A percentile compares a stretch with the other conserved stretches of the same genome.
phyloP scores from a whole-genome alignment of 441 rosid genomes.

The Monsonia emarginata region DNA sequence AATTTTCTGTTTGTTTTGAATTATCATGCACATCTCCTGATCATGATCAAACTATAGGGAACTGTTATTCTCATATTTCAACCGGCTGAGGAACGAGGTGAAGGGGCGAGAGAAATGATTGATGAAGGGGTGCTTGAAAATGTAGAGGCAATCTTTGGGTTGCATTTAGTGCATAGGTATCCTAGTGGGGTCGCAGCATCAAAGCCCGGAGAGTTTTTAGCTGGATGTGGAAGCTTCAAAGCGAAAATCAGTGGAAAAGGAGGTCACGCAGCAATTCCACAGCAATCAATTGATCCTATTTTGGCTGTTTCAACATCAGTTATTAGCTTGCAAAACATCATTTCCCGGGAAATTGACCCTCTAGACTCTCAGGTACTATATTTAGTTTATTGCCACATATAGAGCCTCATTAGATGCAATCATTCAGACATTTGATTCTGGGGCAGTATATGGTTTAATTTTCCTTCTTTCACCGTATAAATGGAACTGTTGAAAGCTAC shows the following conservation, averaged over 20 bases:
- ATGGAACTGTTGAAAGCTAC: not conserved
- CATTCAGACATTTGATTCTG: too few relatives aligned
- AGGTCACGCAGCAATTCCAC: conserved; percentile 54
- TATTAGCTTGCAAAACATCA: conserved; percentile 42
- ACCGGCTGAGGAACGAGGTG: conserved; percentile 54
- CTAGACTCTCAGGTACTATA: conserved; percentile 40
- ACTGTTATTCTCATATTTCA: conserved; percentile 49
- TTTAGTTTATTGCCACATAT: not conserved
- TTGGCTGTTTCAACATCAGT: conserved; percentile 40
- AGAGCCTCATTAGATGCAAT: not conserved
- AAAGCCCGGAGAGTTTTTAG: conserved; percentile 43
- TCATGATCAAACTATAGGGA: conserved; percentile 29
- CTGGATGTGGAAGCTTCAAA: conserved; percentile 53
- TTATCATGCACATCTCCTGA: not conserved
- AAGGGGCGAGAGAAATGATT: conserved; percentile 49
- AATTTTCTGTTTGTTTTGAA: not conserved
- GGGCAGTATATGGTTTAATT: too few relatives aligned
- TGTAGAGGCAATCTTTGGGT: conserved; percentile 47
- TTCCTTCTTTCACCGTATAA: not conserved
- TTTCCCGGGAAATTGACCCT: conserved; percentile 46
- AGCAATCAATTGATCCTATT: conserved; percentile 43
- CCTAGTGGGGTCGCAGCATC: conserved; percentile 36
- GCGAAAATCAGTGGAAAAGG: conserved; percentile 49
- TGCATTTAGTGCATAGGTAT: conserved; percentile 36
- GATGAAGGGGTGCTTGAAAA: conserved; percentile 38